Evolutionary conservation across 345 rosid genomes (phyloP), one percentile per base, ranked within the genome.

Genomic region (Gossypium anomalum): DNA sequence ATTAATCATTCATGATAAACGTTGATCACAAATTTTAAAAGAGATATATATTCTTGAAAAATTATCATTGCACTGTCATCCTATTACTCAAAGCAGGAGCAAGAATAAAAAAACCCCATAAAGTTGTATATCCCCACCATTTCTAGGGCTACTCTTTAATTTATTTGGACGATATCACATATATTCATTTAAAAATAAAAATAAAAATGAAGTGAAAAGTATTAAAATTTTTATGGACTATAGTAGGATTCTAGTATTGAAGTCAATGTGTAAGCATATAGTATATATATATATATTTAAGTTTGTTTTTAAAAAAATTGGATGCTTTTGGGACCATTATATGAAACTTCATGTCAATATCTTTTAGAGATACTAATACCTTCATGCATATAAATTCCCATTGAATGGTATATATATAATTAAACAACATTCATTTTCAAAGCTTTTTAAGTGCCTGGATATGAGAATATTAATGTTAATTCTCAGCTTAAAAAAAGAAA

Each of bases 331-430:
- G 51, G 51, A 47, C 51, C 51, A 47, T 47, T 47, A 47, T 11
- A 47, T 2, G 48, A 67, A 16, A 19, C 73, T 83, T 85, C 84
- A 53, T 77, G 83, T 85, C 87, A n/a, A 41, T 81, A 80, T 83
- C 84, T 34, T 78, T 75, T 57, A 56, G 77, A 78, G 71, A 80
- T 79, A 51, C 85, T 75, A 70, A 62, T 83, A 75, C 74, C 25
- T 77, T 59, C 81, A 65, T 73, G 51, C 51, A 41, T 13, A 22
- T 2, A 47, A 53, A 77, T 75, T 45, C 73, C 65, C 58, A 23
- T 45, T 59, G 64, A 23, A 25, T 12, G 41, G 38, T 59, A 13
- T 59, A 3, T 12, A 25, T 59, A 25, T 3, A 34, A 34, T 34
- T 34, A 34, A 34, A 5, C n/a, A 25, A 4, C 63, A 34, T 10